Base-by-base conservation (phyloP, 164 flowering plant genomes). In the Kalanchoe fedtschenkoi region DNA sequence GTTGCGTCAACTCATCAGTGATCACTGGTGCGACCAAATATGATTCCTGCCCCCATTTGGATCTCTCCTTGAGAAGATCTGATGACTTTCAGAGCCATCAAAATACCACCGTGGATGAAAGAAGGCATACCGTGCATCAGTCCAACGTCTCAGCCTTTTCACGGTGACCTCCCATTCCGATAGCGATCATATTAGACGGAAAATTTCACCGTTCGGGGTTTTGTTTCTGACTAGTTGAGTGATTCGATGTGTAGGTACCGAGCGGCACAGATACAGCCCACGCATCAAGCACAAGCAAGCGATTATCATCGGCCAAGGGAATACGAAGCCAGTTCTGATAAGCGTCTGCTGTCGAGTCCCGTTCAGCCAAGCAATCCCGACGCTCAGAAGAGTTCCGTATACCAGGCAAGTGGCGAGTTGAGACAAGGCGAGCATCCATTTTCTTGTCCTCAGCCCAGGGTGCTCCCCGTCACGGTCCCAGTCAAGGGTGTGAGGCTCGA, bases 61-160 rank as follows among this genome's bases (percentile, higher is more conserved):
- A 87, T 74, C 92, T 93, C 68, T 80, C 96, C 43, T 70, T 90
- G 82, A 81, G 70, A 68, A 72, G 73, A 63, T 71, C 69, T 15
- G 60, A 72, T 68, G 68, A 67, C 46, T 59, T 63, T 37, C 79
- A 70, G 62, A 78, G 66, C 63, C 76, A 76, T n/a, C 56, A 51
- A 51, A 16, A 51, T 51, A 24, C 32, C 53, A 69, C 46, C 21
- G 44, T 58, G 6, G 80, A 75, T 63, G 78, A 81, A 64, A 79
- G 63, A 34, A 34, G 41, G 60, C 78, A 63, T n/a, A 70, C 64
- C n/a, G 66, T 85, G 61, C 76, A 77, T 67, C 96, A 80, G 63
- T 88, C 97, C 1, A 77, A 76, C 68, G 79, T 83, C 55, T 93
- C 97, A 21, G 92, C 99, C 34, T 93, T 93, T 71, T 79, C 91